phyloP scores from a whole-genome alignment of 192 early-diverging fungal genomes.

The Obelidium mucronatum region DNA sequence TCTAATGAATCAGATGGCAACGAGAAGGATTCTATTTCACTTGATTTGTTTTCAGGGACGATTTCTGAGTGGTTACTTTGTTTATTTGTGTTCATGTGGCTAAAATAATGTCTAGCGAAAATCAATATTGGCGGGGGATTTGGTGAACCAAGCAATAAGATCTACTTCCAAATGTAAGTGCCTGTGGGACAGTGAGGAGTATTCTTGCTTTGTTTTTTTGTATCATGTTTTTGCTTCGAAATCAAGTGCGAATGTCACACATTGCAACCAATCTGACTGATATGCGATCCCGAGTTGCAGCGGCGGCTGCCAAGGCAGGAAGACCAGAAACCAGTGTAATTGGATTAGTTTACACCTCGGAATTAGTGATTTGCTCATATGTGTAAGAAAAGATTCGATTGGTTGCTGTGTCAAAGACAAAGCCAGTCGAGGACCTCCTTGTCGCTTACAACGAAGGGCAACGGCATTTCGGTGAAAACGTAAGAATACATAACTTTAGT shows the following conservation, averaged over 20 bases:
- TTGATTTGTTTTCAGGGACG: too few species aligned
- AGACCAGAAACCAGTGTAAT: not conserved
- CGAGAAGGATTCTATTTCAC: too few species aligned
- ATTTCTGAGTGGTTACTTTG: too few species aligned
- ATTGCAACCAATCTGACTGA: slow-evolving; percentile 24
- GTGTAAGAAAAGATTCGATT: slow-evolving; percentile 68
- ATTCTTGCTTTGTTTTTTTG: not conserved
- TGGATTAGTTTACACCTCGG: too few species aligned
- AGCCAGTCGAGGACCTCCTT: slow-evolving; percentile 81
- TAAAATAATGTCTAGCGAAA: too few species aligned
- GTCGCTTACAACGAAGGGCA: slow-evolving; percentile 84
- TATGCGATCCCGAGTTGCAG: slow-evolving; percentile 13
- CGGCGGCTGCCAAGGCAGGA: slow-evolving; percentile 1
- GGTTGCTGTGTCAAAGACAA: slow-evolving; percentile 95
- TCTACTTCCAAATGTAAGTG: not conserved
- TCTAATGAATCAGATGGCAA: too few species aligned
- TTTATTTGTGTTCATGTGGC: too few species aligned
- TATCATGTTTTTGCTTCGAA: not conserved
- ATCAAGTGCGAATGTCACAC: not conserved
- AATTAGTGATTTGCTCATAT: too few species aligned
- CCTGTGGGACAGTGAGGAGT: not conserved
- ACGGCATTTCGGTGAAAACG: slow-evolving; percentile 97
- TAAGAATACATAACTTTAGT: slow-evolving; percentile 43
- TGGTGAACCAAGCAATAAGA: not conserved
- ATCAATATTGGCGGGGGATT: too few species aligned